Conservation (phyloP, 2,329 filamentous ascomycete species). For the Botrytis paeoniae region DNA sequence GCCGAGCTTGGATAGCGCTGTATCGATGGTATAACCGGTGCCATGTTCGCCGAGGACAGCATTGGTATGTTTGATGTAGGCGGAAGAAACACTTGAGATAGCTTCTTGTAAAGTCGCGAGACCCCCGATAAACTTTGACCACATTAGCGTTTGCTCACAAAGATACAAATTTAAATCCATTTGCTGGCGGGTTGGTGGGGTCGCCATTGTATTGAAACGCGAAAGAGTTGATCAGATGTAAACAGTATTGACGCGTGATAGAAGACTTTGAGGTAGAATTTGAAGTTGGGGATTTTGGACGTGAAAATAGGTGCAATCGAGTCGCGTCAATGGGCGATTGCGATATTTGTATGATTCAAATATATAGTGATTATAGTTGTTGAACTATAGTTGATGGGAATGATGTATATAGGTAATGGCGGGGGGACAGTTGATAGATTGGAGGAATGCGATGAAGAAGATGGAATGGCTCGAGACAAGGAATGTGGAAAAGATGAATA, state of each 20-base stretch:
- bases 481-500: conserved; percentile 13
- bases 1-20: conserved; percentile 46
- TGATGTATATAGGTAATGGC: neutral
- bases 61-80: conserved; percentile 87
- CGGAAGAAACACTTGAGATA: conserved; percentile 74
- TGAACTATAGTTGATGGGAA: neutral
- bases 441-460: conserved; percentile 22
- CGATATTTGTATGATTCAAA: neutral
- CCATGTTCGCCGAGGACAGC: conserved; percentile 67
- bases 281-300: conserved; percentile 21
- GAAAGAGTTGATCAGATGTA: conserved; percentile 23
- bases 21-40: conserved; percentile 45
- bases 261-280: conserved; percentile 20
- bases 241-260: conserved; percentile 34
- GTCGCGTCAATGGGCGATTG: conserved; percentile 25
- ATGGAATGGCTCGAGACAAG: conserved; percentile 22
- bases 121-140: conserved; percentile 65
- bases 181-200: conserved; percentile 24
- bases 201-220: conserved; percentile 16
- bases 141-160: conserved; percentile 32
- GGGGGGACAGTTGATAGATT: conserved; percentile 19
- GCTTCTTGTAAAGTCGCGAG: conserved; percentile 76
- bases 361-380: neutral
- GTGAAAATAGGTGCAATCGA: conserved; percentile 23
- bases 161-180: conserved; percentile 26